These are phyloP conservation scores for Yarrowia galli DNA, from an alignment of 1,139 yeast species.

Conservation along the genomic window DNA sequence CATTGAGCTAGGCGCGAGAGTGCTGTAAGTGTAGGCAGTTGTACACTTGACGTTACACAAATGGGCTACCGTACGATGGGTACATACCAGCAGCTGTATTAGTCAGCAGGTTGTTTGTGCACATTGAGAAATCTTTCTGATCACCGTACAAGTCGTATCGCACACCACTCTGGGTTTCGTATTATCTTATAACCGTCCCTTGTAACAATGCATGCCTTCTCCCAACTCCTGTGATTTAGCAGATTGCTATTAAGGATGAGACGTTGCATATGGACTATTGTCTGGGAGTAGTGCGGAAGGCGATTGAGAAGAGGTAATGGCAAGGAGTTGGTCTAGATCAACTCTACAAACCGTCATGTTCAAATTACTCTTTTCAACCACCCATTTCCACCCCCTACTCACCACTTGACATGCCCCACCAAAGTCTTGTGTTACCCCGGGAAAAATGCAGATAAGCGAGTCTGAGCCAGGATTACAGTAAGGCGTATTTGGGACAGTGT, in stretches of 20 bases:
- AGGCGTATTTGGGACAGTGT: slow-evolving; percentile 1
- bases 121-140: too few species aligned
- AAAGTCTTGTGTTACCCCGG: neutral
- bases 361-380: neutral
- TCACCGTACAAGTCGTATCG: neutral
- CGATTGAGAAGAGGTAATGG: neutral
- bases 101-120: too few species aligned
- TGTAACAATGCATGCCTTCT: neutral
- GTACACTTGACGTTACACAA: too few species aligned
- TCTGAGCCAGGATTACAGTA: neutral
- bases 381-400: neutral
- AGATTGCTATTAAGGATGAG: slow-evolving; percentile 4
- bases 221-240: slow-evolving; percentile 7
- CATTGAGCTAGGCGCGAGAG: too few species aligned
- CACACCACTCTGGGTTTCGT: slow-evolving; percentile 1
- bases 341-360: too few species aligned
- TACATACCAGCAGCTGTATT: too few species aligned
- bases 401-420: neutral
- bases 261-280: too few species aligned
- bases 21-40: too few species aligned
- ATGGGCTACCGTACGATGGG: too few species aligned
- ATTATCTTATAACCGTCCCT: neutral
- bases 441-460: slow-evolving; percentile 17
- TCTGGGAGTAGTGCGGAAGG: neutral
- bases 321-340: neutral